Evolutionary conservation across 208 protist genomes (phyloP), one percentile per base, ranked within the genome.

Genomic region (Porcisia hertigi): DNA sequence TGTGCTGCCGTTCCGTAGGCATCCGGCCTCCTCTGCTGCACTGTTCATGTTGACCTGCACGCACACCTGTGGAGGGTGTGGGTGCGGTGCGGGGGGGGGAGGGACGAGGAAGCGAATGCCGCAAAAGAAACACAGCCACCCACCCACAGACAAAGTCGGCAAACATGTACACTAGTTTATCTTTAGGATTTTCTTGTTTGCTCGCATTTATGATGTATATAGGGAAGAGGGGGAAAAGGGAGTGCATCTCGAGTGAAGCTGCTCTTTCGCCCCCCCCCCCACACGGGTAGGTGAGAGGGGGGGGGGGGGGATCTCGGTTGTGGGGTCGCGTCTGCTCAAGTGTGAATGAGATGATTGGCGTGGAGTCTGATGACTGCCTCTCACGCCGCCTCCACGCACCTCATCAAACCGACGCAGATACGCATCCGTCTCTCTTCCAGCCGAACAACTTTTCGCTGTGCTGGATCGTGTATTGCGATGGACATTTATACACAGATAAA

Each of bases 111-210:
- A 34, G 59, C 36, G 59, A 8, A 36, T 11, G 30, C 12, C 1
- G 47, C 47, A 52, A 52, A 5, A 12, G 47, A 52, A 5, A 52
- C 47, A 52, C 47, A 70, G 8, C 5, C 39, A 63, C 69, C 3
- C 54, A 55, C 23, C 65, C n/a, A 63, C 39, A 69, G 11, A 52
- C 47, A 52, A 5, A 52, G 60, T 30, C 18, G 41, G 23, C 63
- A 67, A 12, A 30, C 63, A 67, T 45, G 45, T 64, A 47, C 41
- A 49, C 34, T 73, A 52, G 20, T 54, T 67, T 69, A 16, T 65
- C 53, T 75, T 18, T 75, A 47, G n/a, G 39, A 18, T 65, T 23
- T 53, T 43, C 2, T 18, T 67, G 39, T 30, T 20, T 67, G 36
- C 41, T 67, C 63, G 63, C 18, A 43, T 43, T 18, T 25, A 18